Conservation (phyloP, 2,329 filamentous ascomycete species). For the Aspergillus spinulosporus region DNA sequence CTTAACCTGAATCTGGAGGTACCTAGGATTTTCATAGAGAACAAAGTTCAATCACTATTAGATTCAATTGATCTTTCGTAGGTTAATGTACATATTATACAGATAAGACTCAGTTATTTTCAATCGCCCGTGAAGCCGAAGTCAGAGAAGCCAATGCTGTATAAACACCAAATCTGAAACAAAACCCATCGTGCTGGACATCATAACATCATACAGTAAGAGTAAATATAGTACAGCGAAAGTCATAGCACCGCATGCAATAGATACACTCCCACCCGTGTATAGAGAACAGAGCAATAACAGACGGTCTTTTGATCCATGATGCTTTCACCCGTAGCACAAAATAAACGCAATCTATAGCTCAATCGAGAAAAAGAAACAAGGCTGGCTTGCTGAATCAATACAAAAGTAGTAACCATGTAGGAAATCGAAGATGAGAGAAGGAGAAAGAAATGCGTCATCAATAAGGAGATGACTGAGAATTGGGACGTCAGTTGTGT, state of each 20-base stretch:
- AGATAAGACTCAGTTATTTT: neutral
- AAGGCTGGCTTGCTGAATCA: slow-evolving; percentile 18
- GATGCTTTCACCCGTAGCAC: slow-evolving; percentile 7
- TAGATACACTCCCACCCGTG: slow-evolving; percentile 5
- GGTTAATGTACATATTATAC: neutral
- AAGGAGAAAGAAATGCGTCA: slow-evolving; percentile 20
- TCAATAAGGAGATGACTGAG: slow-evolving; percentile 1
- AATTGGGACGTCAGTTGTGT: slow-evolving; percentile 15
- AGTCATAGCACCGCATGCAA: neutral
- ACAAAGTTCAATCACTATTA: neutral
- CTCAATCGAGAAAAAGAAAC: slow-evolving; percentile 16
- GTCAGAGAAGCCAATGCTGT: slow-evolving; percentile 2
- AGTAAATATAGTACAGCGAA: slow-evolving; percentile 5
- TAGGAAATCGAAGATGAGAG: slow-evolving; percentile 11
- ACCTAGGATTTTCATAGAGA: neutral
- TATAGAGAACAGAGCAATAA: slow-evolving; percentile 3
- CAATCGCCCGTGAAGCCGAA: neutral
- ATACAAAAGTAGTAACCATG: slow-evolving; percentile 3
- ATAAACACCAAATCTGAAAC: slow-evolving; percentile 5
- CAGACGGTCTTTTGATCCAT: slow-evolving; percentile 5
- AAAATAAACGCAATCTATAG: slow-evolving; percentile 19
- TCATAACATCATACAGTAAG: slow-evolving; percentile 11
- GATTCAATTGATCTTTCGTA: neutral
- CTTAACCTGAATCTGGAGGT: neutral
- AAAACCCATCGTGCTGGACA: slow-evolving; percentile 5